phyloP scores from a whole-genome alignment of 345 rosid genomes.

The Camelina laxa region DNA sequence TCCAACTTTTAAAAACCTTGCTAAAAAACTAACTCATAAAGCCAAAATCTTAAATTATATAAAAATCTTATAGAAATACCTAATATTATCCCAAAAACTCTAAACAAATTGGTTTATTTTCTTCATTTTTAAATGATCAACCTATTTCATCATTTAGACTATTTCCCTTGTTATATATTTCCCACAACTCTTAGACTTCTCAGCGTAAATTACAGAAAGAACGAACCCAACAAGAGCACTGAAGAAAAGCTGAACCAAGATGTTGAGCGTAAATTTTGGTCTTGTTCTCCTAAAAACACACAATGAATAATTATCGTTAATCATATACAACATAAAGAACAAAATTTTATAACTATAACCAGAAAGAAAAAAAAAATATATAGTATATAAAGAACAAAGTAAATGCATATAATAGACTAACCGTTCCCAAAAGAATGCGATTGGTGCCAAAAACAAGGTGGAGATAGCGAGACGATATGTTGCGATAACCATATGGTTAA shows the following conservation, averaged over 20 bases:
- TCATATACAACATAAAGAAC: neutral
- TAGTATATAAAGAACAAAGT: neutral
- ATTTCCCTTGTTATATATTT: neutral
- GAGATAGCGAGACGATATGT: constrained; percentile 67
- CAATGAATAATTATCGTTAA: neutral
- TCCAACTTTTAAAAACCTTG: neutral
- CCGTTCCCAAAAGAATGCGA: constrained; percentile 65
- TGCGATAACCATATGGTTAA: constrained; percentile 58
- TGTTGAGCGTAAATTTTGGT: constrained; percentile 61
- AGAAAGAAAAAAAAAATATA: no score
- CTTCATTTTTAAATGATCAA: neutral
- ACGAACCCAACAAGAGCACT: constrained; percentile 73
- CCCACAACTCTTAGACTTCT: neutral
- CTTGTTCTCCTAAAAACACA: constrained; percentile 59
- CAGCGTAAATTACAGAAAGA: neutral
- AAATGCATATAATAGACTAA: constrained; percentile 34
- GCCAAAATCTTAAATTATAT: neutral
- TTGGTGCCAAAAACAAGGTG: constrained; percentile 56
- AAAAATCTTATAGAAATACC: no score
- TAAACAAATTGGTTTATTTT: neutral
- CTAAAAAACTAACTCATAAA: neutral
- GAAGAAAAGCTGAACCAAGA: constrained; percentile 65
- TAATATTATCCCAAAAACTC: no score
- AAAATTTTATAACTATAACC: no score
- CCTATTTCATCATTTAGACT: neutral